Conservation (phyloP, 371 early-diverging fungal species). For the Encephalitozoon romaleae region DNA sequence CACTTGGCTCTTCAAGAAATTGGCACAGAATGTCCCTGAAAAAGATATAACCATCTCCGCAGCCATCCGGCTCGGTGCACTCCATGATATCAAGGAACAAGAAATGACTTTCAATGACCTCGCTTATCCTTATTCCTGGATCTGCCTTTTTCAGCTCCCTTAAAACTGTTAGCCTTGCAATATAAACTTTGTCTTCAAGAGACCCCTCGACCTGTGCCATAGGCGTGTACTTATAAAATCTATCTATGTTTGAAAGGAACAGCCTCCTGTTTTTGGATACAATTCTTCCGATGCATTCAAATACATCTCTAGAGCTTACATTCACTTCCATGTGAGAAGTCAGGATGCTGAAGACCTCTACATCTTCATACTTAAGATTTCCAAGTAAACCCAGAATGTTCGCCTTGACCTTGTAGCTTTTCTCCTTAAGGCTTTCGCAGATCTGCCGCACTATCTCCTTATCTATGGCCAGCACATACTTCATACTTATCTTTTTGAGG, state of each 20-base stretch:
- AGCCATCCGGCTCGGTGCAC: background rate
- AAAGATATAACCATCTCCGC: background rate
- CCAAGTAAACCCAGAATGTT: background rate
- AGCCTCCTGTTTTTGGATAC: background rate
- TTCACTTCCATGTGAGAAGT: background rate
- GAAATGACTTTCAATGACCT: background rate
- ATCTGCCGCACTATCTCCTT: background rate
- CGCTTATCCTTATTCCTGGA: background rate
- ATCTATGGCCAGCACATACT: background rate
- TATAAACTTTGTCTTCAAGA: background rate
- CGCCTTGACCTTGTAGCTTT: background rate
- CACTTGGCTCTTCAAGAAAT: background rate
- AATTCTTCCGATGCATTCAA: background rate
- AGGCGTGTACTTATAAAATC: background rate
- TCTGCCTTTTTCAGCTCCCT: background rate
- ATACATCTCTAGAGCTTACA: background rate
- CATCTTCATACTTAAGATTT: background rate
- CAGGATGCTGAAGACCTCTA: background rate
- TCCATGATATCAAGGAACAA: constrained; percentile 8
- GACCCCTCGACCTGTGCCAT: background rate
- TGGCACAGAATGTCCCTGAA: background rate
- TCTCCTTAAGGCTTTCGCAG: background rate
- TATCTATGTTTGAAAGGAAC: background rate
- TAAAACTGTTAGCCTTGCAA: background rate
- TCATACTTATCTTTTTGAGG: background rate